Conservation (phyloP, 2,329 filamentous ascomycete genomes). For the Torrubiellomyces zombiae region DNA sequence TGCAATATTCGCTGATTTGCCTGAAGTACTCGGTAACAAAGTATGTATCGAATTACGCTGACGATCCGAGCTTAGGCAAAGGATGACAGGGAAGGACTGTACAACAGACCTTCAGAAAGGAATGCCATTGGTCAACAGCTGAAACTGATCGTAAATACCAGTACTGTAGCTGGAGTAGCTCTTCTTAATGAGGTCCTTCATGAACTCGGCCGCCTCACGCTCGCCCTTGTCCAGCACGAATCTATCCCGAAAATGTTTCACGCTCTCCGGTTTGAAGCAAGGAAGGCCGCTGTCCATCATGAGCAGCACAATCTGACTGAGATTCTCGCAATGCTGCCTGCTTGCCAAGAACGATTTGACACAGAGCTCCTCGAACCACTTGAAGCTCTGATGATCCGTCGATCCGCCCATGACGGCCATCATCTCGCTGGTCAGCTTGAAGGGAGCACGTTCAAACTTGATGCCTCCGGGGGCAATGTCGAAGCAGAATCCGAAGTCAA, state of each 20-base stretch:
- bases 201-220: slow-evolving; percentile 85
- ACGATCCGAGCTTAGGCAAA: too few relatives aligned
- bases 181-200: slow-evolving; percentile 76
- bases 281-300: slow-evolving; percentile 95
- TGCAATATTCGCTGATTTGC: too few relatives aligned
- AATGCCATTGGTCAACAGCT: slow-evolving; percentile 92
- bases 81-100: too few relatives aligned
- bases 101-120: slow-evolving; percentile 62
- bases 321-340: slow-evolving; percentile 72
- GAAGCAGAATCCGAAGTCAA: slow-evolving; percentile 99
- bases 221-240: slow-evolving; percentile 89
- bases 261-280: slow-evolving; percentile 93
- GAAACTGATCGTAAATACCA: slow-evolving; percentile 94
- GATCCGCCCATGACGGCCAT: slow-evolving; percentile 94
- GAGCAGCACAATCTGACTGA: slow-evolving; percentile 74
- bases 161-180: slow-evolving; percentile 85
- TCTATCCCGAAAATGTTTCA: slow-evolving; percentile 79
- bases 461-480: slow-evolving; percentile 95
- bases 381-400: slow-evolving; percentile 72
- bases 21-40: too few relatives aligned
- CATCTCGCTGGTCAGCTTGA: slow-evolving; percentile 97
- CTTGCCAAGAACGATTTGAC: slow-evolving; percentile 88
- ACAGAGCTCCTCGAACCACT: slow-evolving; percentile 91
- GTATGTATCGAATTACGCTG: too few relatives aligned
- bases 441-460: slow-evolving; percentile 92